Percentiles rank a stretch among this genome's conserved stretches.
phyloP scores from a whole-genome alignment of 345 rosid species.

The Viola odorata region DNA sequence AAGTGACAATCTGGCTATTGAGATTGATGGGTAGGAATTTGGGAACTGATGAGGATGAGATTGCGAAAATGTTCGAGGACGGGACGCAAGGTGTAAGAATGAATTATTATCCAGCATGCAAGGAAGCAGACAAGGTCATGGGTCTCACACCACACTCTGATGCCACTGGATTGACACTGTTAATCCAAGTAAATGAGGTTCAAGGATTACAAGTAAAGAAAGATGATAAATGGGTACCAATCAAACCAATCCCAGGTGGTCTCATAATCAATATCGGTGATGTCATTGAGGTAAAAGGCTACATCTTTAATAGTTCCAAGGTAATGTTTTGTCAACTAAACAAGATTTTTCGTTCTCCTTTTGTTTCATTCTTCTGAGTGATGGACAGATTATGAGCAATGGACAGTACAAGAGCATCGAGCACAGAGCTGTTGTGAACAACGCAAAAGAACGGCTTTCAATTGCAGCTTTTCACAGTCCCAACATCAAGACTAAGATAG shows the following conservation, averaged over 20 bases:
- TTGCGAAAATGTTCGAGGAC: conserved; percentile 21
- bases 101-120: conserved; percentile 43
- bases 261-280: conserved; percentile 30
- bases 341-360: no score
- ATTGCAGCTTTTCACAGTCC: conserved; percentile 36
- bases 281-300: conserved; percentile 27
- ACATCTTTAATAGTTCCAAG: not conserved
- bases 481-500: conserved; percentile 15
- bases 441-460: conserved; percentile 27
- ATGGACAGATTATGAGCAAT: conserved; percentile 34
- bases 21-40: conserved; percentile 30
- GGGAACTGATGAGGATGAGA: conserved; percentile 20
- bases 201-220: conserved; percentile 35
- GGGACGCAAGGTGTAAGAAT: conserved; percentile 36
- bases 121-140: conserved; percentile 23
- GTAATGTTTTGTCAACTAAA: not conserved
- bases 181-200: conserved; percentile 25
- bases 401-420: conserved; percentile 38
- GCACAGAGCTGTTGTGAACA: conserved; percentile 42
- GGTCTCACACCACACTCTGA: conserved; percentile 42
- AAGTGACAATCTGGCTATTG: conserved; percentile 14
- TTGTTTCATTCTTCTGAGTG: no score
- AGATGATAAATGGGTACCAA: conserved; percentile 25
- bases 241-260: conserved; percentile 29
- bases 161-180: conserved; percentile 27